Base-by-base conservation (phyloP, 2,329 filamentous ascomycete species). In the Venturia effusa region DNA sequence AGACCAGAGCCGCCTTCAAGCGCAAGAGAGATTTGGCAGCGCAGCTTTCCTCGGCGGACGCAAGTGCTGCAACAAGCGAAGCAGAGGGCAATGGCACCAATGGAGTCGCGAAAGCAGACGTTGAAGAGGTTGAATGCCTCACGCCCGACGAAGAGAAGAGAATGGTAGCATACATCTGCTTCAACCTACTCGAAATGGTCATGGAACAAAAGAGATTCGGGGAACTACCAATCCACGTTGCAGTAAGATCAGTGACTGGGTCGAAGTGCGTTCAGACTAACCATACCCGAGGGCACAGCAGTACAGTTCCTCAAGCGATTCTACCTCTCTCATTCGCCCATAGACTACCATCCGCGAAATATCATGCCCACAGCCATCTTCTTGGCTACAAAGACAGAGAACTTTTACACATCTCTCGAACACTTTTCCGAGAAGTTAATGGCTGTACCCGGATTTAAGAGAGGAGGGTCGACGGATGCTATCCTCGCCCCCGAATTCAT, bases 281-380 rank as follows among this genome's bases (percentile, higher is more conserved):
- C 63, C 45, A 62, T 65, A 27, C 61, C 61, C n/a, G 45, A 85
- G 82, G 86, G 88, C 32, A 96, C 92, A 7, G 90, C 91, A 3
- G 89, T 93, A 66, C 86, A 95, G 71, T 97, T 95, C 74, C 83
- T 99, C 66, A 89, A 90, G 64, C 89, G 94, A 65, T 97, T 99
- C 81, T 99, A 97, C 78, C 83, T 96, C 43, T 93, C 89, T 71
- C 96, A 97, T 77, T 95, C 90, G 48, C 85, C 92, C 71, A 96
- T 97, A 90, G 96, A 92, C 37, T 97, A 99, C 73, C 90, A 93
- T 67, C 93, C 92, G 0, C 89, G 90, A 67, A 87, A 91, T 67
- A 89, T 97, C 68, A 86, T 96, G 73, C 90, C 92, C 72, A 94
- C 92, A 37, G 90, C 89, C 41, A 83, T 99, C 63, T 97, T 95